phyloP scores from a whole-genome alignment of 306 rosid genomes.

The Castanea mollissima region DNA sequence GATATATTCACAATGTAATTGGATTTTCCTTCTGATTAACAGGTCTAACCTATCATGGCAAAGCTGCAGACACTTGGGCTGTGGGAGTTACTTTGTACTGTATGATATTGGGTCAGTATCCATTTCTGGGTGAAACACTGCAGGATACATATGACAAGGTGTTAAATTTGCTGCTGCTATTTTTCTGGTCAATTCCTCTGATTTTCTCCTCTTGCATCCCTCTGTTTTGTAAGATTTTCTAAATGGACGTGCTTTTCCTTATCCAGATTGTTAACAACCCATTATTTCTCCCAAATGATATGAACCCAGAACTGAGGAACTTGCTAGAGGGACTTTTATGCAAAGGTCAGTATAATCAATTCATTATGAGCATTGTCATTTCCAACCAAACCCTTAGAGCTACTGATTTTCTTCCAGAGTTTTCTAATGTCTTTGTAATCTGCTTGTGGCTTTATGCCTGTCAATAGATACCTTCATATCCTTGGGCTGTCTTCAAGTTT shows the following conservation, averaged over 20 bases:
- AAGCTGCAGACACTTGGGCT: constrained; percentile 96
- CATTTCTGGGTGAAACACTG: constrained; percentile 95
- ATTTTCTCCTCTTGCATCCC: background rate
- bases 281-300: constrained; percentile 60
- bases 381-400: background rate
- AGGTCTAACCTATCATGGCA: constrained; percentile 85
- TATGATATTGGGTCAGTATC: constrained; percentile 83
- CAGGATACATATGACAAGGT: constrained; percentile 98
- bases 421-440: background rate
- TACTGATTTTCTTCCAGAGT: background rate
- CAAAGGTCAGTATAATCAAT: constrained; percentile 52
- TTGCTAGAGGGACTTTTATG: constrained; percentile 82
- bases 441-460: background rate
- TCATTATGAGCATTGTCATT: constrained; percentile 2
- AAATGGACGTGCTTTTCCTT: constrained; percentile 4
- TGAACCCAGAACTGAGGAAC: constrained; percentile 66
- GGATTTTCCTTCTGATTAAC: constrained; percentile 8
- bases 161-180: constrained; percentile 3
- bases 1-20: constrained; percentile 17
- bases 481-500: background rate
- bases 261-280: constrained; percentile 83
- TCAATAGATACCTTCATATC: background rate
- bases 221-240: constrained; percentile 4
- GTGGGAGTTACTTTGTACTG: constrained; percentile 95
- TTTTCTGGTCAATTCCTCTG: background rate